A percentile compares a stretch with the other conserved stretches of the same genome.
Evolutionary conservation across 2,329 filamentous ascomycete species (phyloP).

Genomic region (Aschersonia sp.): DNA sequence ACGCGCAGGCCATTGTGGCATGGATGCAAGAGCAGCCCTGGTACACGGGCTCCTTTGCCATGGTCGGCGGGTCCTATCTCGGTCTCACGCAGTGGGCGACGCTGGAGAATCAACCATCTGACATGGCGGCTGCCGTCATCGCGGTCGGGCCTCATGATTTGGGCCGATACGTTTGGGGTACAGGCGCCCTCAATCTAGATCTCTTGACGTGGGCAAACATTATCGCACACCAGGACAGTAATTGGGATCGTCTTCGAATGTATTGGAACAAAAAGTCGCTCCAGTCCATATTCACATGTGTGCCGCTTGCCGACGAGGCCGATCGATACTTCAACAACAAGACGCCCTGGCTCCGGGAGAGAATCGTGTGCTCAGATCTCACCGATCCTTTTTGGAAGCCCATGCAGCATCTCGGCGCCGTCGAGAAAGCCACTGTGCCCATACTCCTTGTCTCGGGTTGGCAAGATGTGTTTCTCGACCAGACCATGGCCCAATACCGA

Average conservation of each 20-base stretch:
- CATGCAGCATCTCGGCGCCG: background rate
- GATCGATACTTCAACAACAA: background rate
- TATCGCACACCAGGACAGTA: background rate
- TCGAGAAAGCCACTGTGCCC: background rate
- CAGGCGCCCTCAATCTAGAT: background rate
- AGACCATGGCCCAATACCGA: background rate
- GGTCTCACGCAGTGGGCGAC: conserved; percentile 1
- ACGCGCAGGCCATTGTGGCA: background rate
- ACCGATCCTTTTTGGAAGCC: background rate
- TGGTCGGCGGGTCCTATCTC: background rate
- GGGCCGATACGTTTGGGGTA: background rate
- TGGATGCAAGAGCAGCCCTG: conserved; percentile 1
- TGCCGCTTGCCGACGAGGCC: background rate
- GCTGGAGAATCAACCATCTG: background rate
- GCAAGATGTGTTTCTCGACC: background rate
- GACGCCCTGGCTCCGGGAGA: background rate
- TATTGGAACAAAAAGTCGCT: background rate
- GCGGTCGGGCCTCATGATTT: background rate
- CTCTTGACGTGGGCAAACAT: background rate
- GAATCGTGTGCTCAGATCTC: background rate
- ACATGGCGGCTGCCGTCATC: background rate
- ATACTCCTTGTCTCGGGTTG: background rate
- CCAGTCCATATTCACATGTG: background rate
- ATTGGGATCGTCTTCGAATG: background rate
- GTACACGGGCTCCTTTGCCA: conserved; percentile 1